phyloP scores from a whole-genome alignment of 2,329 filamentous ascomycete species.

The Fusarium odoratissimum region DNA sequence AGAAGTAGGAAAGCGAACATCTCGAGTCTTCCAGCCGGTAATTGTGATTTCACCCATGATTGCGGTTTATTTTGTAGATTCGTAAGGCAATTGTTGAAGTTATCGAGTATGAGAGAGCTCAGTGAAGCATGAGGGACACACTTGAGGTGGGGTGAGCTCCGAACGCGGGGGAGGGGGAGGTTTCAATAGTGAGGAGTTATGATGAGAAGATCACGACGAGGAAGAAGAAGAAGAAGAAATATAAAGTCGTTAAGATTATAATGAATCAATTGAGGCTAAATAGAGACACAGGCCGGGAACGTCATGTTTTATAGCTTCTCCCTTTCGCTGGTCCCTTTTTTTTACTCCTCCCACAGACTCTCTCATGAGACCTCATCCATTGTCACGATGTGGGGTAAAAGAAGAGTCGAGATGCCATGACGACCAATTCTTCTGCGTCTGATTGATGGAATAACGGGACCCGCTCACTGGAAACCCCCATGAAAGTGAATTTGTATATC shows the following conservation, averaged over 20 bases:
- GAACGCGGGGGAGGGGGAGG: slow-evolving; percentile 40
- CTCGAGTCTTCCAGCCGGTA: slow-evolving; percentile 76
- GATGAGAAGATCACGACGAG: slow-evolving; percentile 2
- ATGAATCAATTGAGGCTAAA: slow-evolving; percentile 28
- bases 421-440: slow-evolving; percentile 10
- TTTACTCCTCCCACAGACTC: background rate
- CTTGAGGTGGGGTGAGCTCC: slow-evolving; percentile 34
- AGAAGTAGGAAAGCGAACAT: slow-evolving; percentile 88
- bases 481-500: slow-evolving; percentile 24
- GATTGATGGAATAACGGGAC: slow-evolving; percentile 42
- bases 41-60: slow-evolving; percentile 70
- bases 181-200: slow-evolving; percentile 2
- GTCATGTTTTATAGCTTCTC: slow-evolving; percentile 37
- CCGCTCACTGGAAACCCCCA: slow-evolving; percentile 34
- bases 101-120: slow-evolving; percentile 12
- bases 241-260: background rate
- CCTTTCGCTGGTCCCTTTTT: background rate
- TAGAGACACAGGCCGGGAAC: background rate
- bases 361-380: slow-evolving; percentile 35
- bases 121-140: slow-evolving; percentile 20
- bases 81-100: background rate
- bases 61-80: slow-evolving; percentile 2
- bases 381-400: slow-evolving; percentile 37
- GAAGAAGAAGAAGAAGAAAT: background rate
- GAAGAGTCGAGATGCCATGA: slow-evolving; percentile 35